phyloP scores from a whole-genome alignment of 345 rosid species.

The Trapa incisa region DNA sequence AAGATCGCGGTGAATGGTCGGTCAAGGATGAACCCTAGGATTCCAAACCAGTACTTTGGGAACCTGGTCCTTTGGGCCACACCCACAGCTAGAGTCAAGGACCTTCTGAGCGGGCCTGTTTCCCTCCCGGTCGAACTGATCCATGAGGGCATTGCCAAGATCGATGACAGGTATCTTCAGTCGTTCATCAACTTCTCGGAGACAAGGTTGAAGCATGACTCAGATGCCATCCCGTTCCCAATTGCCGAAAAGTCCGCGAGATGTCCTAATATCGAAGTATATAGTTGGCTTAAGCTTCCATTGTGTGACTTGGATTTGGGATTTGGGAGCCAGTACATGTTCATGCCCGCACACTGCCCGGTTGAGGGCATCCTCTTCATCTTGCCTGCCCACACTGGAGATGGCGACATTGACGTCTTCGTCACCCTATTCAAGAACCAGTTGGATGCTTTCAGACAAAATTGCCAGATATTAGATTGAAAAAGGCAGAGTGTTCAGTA shows the following conservation, averaged over 20 bases:
- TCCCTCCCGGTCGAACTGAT: constrained; percentile 13
- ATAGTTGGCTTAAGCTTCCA: constrained; percentile 1
- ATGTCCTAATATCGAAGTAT: background rate
- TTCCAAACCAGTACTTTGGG: constrained; percentile 18
- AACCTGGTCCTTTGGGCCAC: constrained; percentile 22
- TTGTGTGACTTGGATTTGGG: constrained; percentile 4
- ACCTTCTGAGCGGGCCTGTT: constrained; percentile 7
- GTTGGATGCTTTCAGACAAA: background rate
- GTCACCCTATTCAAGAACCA: background rate
- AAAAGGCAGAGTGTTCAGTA: background rate
- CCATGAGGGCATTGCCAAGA: constrained; percentile 3
- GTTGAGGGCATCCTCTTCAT: background rate
- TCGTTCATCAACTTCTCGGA: background rate
- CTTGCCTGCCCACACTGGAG: background rate
- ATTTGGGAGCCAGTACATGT: background rate
- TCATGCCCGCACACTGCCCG: background rate
- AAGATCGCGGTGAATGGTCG: constrained; percentile 13
- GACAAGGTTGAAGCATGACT: background rate
- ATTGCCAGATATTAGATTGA: background rate
- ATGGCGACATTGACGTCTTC: background rate
- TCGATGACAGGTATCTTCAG: background rate
- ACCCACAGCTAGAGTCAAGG: constrained; percentile 8
- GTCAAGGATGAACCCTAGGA: background rate
- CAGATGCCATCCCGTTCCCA: background rate
- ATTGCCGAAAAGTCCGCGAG: background rate